Base-by-base conservation (phyloP, 306 rosid species). In the Castanea mollissima region DNA sequence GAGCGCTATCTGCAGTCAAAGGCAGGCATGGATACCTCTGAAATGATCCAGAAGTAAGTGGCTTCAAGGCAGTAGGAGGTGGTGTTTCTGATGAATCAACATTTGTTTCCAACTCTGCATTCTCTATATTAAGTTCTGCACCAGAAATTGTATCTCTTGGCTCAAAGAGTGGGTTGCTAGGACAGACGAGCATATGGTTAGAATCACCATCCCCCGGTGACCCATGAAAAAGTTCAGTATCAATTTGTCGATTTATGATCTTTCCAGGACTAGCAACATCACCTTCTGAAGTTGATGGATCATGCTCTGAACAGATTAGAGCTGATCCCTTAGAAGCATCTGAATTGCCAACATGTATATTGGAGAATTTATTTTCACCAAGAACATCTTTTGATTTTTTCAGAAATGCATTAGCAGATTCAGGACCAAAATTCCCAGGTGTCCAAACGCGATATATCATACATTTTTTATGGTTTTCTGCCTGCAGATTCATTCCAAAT, bases 371-470 rank as follows among this genome's bases (percentile, higher is more conserved):
- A 76, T 82, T 77, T 81, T 87, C 90, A 74, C 77, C 82, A 44
- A 29, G 20, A 29, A 20, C 76, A 44, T 49, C 76, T 58, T 62
- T 76, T 64, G 82, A 75, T 81, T 83, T 86, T 76, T 7, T 35
- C 80, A 80, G 74, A 74, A 64, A 74, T 76, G 73, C 46, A 82
- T 75, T 82, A 80, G 79, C 84, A 13, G 80, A 85, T 72, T 80
- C 90, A 73, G 91, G 82, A 59, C 88, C 85, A 79, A 85, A 90
- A 86, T 89, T 87, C 81, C 85, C 89, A 68, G 87, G 82, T 41
- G 98, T 84, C 96, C 94, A 89, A 80, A 93, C 87, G 57, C 99
- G 92, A 83, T 86, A 85, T 41, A 88, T 79, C 85, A 71, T 83
- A 20, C 84, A 32, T 75, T 90, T 95, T 62, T 86, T 76, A 71